Evolutionary conservation across 495 filamentous ascomycete genomes (phyloP).

Genomic region (Neurospora tetraspora): DNA sequence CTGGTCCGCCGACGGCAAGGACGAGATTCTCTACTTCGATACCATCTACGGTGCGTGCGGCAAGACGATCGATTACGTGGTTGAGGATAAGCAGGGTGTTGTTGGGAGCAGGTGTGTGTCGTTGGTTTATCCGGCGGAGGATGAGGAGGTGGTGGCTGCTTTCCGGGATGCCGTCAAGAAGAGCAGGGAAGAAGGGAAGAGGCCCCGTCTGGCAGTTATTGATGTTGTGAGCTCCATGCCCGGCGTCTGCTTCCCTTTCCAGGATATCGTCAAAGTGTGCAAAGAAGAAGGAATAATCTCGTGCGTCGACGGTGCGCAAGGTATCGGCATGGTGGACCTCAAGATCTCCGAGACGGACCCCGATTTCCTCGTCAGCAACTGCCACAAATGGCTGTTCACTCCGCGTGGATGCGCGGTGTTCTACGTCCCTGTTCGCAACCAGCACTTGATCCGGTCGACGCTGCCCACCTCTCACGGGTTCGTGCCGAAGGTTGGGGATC

Average conservation of each 20-base stretch:
- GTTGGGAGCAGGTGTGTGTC: constrained; percentile 34
- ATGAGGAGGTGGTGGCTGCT: constrained; percentile 43
- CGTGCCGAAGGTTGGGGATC: constrained; percentile 17
- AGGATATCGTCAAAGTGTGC: constrained; percentile 51
- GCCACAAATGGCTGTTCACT: constrained; percentile 85
- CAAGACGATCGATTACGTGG: constrained; percentile 56
- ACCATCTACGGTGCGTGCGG: constrained; percentile 71
- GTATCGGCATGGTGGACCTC: constrained; percentile 65
- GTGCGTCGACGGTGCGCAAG: constrained; percentile 73
- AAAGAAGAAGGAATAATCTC: constrained; percentile 50
- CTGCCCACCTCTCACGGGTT: constrained; percentile 65
- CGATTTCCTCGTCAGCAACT: constrained; percentile 78
- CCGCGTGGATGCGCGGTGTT: constrained; percentile 75
- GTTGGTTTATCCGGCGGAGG: constrained; percentile 46
- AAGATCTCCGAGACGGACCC: constrained; percentile 53
- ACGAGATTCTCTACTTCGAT: constrained; percentile 58
- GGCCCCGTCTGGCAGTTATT: constrained; percentile 55
- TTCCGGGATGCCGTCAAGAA: constrained; percentile 38
- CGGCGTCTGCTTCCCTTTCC: constrained; percentile 70
- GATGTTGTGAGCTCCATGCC: constrained; percentile 70
- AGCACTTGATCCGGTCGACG: constrained; percentile 60
- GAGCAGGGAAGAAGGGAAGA: constrained; percentile 33
- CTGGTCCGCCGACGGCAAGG: constrained; percentile 40
- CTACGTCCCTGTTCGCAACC: constrained; percentile 65
- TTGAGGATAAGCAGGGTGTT: constrained; percentile 40